Percentiles rank a stretch among this genome's conserved stretches.
phyloP scores from a whole-genome alignment of 1,284 basidiomycete genomes.

The Trametes polyzona region DNA sequence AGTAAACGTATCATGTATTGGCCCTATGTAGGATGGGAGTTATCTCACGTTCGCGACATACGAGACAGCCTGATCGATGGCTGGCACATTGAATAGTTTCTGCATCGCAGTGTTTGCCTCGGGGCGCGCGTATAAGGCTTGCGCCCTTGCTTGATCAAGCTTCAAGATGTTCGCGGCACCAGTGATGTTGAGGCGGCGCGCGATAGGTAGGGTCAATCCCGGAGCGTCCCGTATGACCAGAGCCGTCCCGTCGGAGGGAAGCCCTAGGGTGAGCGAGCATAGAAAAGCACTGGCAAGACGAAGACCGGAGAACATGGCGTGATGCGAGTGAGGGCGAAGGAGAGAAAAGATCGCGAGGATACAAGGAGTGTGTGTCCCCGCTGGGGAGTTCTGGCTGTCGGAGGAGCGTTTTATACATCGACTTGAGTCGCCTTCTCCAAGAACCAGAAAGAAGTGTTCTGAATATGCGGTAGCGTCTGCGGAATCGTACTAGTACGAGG shows the following conservation, averaged over 20 bases:
- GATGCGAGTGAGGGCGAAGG: too few species aligned
- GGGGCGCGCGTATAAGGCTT: conserved; percentile 15
- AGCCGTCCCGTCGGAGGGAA: neutral
- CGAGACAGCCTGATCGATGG: conserved; percentile 25
- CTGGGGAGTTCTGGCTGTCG: too few species aligned
- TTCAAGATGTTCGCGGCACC: conserved; percentile 24
- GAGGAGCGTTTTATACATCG: too few species aligned
- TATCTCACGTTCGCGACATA: conserved; percentile 29
- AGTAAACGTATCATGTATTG: neutral
- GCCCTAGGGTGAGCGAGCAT: neutral
- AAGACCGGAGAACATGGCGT: conserved; percentile 11
- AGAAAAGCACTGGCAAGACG: conserved; percentile 2
- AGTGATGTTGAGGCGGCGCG: conserved; percentile 27
- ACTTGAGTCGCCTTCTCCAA: too few species aligned
- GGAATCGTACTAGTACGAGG: too few species aligned
- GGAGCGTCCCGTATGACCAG: conserved; percentile 14
- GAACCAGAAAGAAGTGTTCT: too few species aligned
- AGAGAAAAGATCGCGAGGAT: too few species aligned
- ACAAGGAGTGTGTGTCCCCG: too few species aligned
- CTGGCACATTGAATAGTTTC: conserved; percentile 9
- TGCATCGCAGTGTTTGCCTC: neutral
- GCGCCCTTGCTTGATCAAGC: conserved; percentile 28
- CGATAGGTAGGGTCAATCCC: conserved; percentile 27
- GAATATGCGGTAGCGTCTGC: too few species aligned
- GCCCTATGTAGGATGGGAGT: neutral